Evolutionary conservation across 108 stramenopile genomes (phyloP), one percentile per base, ranked within the genome.

Genomic region (Conticribra guillardii): DNA sequence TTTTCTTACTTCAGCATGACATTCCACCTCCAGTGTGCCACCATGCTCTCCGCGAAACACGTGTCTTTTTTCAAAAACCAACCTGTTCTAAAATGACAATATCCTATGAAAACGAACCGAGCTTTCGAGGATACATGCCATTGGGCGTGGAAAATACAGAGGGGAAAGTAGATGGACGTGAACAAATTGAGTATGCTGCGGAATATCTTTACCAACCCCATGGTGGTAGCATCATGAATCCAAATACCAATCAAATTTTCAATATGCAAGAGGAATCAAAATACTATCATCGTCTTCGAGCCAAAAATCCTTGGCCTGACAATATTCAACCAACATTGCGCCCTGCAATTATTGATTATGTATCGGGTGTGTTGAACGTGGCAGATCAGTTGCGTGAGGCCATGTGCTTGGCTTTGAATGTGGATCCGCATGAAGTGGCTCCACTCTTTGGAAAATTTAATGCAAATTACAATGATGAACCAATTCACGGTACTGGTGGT

Each of bases 131-230:
- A 7, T 90, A 87, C 69, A 90, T 90, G 89, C 67, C 76, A 0
- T 30, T 90, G 57, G 89, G 89, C 3, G 73, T 85, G 24, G 86
- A 90, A 71, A 90, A 90, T 67, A 90, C 89, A 19, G 81, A 74
- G 32, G 89, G 89, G 29, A 74, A 64, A 46, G 57, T 81, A n/a
- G 89, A 90, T 69, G 64, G 44, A n/a, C 50, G 89, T 60, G 89
- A 90, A 34, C 86, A 90, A 57, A 67, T 90, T 49, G 89, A 90
- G 55, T 84, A 83, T 59, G 89, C 84, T 50, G 82, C 76, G n/a
- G 86, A 87, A 50, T 73, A 41, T 41, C 11, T 41, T 41, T 41
- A 5, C n/a, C n/a, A n/a, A n/a, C n/a, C n/a, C n/a, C n/a, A n/a
- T n/a, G n/a, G n/a, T n/a, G n/a, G n/a, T n/a, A n/a, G n/a, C n/a